Base-by-base conservation (phyloP, 2,329 filamentous ascomycete species). In the Sclerotinia borealis region DNA sequence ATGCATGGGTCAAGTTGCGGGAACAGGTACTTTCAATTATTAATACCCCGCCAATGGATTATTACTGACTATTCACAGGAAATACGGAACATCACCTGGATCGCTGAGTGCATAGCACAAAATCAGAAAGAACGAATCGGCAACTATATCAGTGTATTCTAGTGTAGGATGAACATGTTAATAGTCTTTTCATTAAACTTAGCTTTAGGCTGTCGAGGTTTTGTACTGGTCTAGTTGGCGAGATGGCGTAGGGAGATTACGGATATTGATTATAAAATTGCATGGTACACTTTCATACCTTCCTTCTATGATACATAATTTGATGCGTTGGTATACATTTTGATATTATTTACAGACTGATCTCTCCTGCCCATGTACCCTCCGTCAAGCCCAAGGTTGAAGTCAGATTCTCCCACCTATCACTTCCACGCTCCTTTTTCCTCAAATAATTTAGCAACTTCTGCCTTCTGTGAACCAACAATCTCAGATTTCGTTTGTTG, bases 1-100 rank as follows among this genome's bases (percentile, higher is more conserved):
- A 98, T 75, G 92, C 92, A 22, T 99, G 95, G 95, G 91, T 99
- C 64, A 97, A 96, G 81, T 80, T 99, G 73, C 87, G 93, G 76
- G 95, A 99, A 79, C 95, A 99, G 87, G 93, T 96, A 79, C 76
- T 87, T 76, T 43, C 47, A 45, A 55, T 25, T 25, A 17, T 41
- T 5, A 19, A 47, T 39, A 22, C 52, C n/a, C 34, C 15, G 4
- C n/a, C 22, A n/a, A 8, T 31, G 27, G 34, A 47, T 36, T 39
- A 61, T 45, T 59, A 61, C 75, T 79, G 72, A 82, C 72, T 31
- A 47, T 5, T 25, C 4, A 25, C 67, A 98, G 93, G 95, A 99
- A 89, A 97, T 98, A 72, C 90, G 95, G 69, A 99, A 99, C 79
- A 96, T 99, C 74, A 98, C 95, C 59, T 99, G 95, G 95, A 99